Evolutionary conservation across 345 rosid genomes (phyloP).

Genomic region (Brassica rapa): DNA sequence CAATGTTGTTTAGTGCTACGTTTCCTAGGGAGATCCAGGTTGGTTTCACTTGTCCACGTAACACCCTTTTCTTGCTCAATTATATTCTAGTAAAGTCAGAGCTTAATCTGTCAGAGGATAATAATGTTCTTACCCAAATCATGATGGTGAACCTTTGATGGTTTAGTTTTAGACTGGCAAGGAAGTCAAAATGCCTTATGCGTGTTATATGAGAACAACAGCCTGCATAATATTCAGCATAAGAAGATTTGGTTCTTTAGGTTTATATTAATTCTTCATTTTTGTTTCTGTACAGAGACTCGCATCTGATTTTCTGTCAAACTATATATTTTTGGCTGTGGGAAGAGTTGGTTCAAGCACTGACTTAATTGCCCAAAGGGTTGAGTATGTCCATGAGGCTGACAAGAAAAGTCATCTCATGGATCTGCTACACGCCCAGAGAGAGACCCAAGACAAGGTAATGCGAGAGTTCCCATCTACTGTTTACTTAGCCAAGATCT

Average conservation of each 20-base stretch:
- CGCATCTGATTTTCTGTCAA: constrained; percentile 63
- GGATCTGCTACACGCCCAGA: constrained; percentile 99
- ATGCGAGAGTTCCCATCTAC: not conserved
- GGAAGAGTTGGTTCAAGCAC: constrained; percentile 99
- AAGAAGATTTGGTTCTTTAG: not conserved
- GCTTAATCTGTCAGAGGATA: not conserved
- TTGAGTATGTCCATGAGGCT: constrained; percentile 85
- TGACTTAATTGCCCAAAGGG: constrained; percentile 92
- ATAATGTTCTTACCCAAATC: not conserved
- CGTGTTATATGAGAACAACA: not conserved
- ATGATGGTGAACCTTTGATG: not conserved
- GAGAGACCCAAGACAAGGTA: constrained; percentile 83
- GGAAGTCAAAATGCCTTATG: not conserved
- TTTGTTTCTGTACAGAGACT: constrained; percentile 39
- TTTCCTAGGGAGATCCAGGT: constrained; percentile 98
- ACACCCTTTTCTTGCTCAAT: not conserved
- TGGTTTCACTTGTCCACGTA: constrained; percentile 38
- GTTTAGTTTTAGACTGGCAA: not conserved
- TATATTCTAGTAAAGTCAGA: constrained; percentile 36
- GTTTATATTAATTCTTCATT: not conserved
- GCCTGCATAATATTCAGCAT: not conserved
- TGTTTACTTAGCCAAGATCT: not conserved
- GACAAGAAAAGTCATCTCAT: constrained; percentile 98
- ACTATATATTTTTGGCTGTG: constrained; percentile 89
- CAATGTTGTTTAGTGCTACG: constrained; percentile 97